Conservation (phyloP, 768 basidiomycete species). For the Hortiboletus flavorubellus region DNA sequence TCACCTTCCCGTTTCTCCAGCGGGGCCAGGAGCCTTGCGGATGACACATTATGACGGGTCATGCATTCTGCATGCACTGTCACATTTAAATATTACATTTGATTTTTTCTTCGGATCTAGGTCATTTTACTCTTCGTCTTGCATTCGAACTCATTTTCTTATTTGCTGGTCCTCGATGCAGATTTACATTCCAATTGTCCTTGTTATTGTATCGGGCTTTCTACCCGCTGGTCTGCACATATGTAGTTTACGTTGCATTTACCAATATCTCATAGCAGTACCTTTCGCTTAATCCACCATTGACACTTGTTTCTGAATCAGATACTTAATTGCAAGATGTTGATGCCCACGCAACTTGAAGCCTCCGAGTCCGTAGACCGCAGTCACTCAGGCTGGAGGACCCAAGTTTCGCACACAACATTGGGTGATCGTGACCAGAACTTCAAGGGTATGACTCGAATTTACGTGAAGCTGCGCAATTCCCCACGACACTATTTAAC, state of each 20-base stretch:
- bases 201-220: neutral
- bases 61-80: no score
- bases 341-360: neutral
- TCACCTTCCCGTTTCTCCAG: neutral
- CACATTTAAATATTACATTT: neutral
- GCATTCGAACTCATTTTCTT: neutral
- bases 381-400: no score
- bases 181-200: neutral
- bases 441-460: no score
- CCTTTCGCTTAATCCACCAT: no score
- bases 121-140: neutral
- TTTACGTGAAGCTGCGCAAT: neutral
- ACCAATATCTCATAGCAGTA: neutral
- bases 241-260: neutral
- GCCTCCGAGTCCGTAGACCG: no score
- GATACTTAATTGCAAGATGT: neutral
- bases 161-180: neutral
- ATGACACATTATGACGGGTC: no score
- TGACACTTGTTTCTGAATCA: neutral
- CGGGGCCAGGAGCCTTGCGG: slow-evolving; percentile 1
- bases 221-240: no score
- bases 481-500: neutral
- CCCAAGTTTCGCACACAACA: neutral
- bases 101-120: no score
- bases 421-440: no score